These are phyloP conservation scores for Porphyrellus cyaneotinctus DNA, from an alignment of 768 basidiomycete species.

Conservation along the genomic window DNA sequence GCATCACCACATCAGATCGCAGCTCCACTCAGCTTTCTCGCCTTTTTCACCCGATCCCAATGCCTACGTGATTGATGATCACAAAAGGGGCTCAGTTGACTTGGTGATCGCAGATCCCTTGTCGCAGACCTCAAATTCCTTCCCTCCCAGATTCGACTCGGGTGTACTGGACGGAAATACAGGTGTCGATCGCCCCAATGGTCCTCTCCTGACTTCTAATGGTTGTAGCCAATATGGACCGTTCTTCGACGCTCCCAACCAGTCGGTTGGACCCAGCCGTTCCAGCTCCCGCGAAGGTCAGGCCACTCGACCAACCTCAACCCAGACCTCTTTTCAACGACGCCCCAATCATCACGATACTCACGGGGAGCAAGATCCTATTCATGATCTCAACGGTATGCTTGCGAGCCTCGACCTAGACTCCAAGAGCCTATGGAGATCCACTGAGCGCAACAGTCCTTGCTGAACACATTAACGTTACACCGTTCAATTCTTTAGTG, in stretches of 20 bases:
- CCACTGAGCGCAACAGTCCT: conserved; percentile 17
- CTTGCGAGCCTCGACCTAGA: conserved; percentile 73
- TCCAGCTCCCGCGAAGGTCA: conserved; percentile 44
- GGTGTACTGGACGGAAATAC: conserved; percentile 36
- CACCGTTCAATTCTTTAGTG: conserved; percentile 5
- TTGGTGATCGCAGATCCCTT: conserved; percentile 39
- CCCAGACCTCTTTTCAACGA: conserved; percentile 34
- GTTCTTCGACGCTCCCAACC: conserved; percentile 43
- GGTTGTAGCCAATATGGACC: conserved; percentile 42
- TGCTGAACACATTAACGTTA: conserved; percentile 16
- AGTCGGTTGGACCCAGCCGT: conserved; percentile 38
- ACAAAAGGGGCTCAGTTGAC: conserved; percentile 35
- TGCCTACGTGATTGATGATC: conserved; percentile 34
- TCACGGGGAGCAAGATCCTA: conserved; percentile 44
- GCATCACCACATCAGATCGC: conserved; percentile 19
- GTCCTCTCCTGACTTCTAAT: conserved; percentile 43
- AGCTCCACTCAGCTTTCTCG: conserved; percentile 44
- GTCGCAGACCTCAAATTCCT: conserved; percentile 48
- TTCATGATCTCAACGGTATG: conserved; percentile 73
- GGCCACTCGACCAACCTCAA: conserved; percentile 53
- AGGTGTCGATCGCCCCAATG: conserved; percentile 35
- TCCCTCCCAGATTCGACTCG: conserved; percentile 47
- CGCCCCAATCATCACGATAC: conserved; percentile 20
- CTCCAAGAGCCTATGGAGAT: conserved; percentile 34
- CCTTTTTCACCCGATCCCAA: conserved; percentile 80